These are phyloP conservation scores for Domatiomyces globalis DNA, from an alignment of 2,329 filamentous ascomycete species.

Conservation along the genomic window DNA sequence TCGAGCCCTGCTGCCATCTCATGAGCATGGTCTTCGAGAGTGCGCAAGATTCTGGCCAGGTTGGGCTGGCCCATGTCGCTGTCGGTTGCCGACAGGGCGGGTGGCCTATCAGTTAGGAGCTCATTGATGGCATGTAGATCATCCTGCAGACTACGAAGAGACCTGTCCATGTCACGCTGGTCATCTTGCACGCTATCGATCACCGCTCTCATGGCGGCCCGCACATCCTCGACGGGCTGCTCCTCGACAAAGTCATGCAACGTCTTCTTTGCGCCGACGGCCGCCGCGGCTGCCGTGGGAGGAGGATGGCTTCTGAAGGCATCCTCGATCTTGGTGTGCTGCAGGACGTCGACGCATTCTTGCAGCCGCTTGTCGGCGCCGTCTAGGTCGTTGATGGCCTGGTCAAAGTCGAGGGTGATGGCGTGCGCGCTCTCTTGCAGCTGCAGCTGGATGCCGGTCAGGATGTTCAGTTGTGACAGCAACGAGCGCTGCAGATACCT, in stretches of 20 bases:
- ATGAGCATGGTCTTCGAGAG: constrained; percentile 59
- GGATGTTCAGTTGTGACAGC: constrained; percentile 31
- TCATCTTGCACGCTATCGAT: constrained; percentile 48
- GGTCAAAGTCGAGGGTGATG: constrained; percentile 31
- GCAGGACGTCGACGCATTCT: constrained; percentile 40
- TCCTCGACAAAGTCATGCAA: constrained; percentile 56
- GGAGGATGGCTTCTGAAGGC: constrained; percentile 34
- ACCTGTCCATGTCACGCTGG: constrained; percentile 42
- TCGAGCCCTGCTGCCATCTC: constrained; percentile 70
- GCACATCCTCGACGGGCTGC: constrained; percentile 43
- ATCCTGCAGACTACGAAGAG: constrained; percentile 54
- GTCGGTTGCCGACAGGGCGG: constrained; percentile 18
- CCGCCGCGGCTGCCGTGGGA: neutral
- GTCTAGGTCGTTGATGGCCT: constrained; percentile 43
- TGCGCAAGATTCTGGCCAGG: constrained; percentile 42
- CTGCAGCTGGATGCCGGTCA: constrained; percentile 31
- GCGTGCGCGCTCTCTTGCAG: constrained; percentile 30
- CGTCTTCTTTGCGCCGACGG: constrained; percentile 32
- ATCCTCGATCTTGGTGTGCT: constrained; percentile 44
- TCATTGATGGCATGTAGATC: constrained; percentile 55
- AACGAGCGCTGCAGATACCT: constrained; percentile 54
- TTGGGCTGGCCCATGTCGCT: constrained; percentile 24
- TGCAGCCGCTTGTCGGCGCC: constrained; percentile 43
- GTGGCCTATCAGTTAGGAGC: constrained; percentile 27
- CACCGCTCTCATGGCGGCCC: constrained; percentile 41